Evolutionary conservation across 1,284 basidiomycete genomes (phyloP).

Genomic region (Cryptococcus jaspeensis): DNA sequence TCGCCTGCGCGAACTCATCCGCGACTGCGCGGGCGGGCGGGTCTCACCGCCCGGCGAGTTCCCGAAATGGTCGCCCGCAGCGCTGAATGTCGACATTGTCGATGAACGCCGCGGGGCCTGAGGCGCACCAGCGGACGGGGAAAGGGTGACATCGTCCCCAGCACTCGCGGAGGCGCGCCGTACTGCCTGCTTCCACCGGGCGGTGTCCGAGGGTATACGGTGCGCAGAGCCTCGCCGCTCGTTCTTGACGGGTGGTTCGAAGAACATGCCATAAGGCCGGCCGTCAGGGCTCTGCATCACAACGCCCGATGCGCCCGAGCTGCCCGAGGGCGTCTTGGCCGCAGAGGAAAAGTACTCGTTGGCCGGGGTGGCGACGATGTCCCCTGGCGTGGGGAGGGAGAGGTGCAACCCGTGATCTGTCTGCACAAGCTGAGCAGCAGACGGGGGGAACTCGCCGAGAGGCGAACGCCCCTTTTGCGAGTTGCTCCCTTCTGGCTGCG

Average conservation of each 20-base stretch:
- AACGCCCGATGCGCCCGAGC: constrained; percentile 78
- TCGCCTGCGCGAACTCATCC: constrained; percentile 17
- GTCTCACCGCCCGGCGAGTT: too few relatives aligned
- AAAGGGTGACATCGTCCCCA: constrained; percentile 3
- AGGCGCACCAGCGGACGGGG: constrained; percentile 11
- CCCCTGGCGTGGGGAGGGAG: constrained; percentile 62
- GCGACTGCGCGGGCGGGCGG: constrained; percentile 1
- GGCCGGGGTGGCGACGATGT: constrained; percentile 61
- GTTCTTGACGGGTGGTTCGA: constrained; percentile 64
- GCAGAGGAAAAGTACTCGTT: constrained; percentile 85
- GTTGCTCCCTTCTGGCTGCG: not conserved
- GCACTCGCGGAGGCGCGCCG: constrained; percentile 24
- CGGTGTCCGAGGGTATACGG: constrained; percentile 17
- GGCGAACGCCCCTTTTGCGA: constrained; percentile 35
- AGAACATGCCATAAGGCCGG: constrained; percentile 89
- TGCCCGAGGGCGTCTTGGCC: constrained; percentile 64
- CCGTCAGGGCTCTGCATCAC: constrained; percentile 91
- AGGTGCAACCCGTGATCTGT: constrained; percentile 25
- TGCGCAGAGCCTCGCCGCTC: constrained; percentile 28
- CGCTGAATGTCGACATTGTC: constrained; percentile 13
- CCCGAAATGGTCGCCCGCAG: too few relatives aligned
- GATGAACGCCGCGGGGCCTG: constrained; percentile 27
- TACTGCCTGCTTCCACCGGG: constrained; percentile 17
- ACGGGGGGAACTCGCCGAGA: constrained; percentile 35
- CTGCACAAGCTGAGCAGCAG: constrained; percentile 20